These are phyloP conservation scores for Aspergillus fumigatus DNA, from an alignment of 2,329 filamentous ascomycete species.

Conservation along the genomic window DNA sequence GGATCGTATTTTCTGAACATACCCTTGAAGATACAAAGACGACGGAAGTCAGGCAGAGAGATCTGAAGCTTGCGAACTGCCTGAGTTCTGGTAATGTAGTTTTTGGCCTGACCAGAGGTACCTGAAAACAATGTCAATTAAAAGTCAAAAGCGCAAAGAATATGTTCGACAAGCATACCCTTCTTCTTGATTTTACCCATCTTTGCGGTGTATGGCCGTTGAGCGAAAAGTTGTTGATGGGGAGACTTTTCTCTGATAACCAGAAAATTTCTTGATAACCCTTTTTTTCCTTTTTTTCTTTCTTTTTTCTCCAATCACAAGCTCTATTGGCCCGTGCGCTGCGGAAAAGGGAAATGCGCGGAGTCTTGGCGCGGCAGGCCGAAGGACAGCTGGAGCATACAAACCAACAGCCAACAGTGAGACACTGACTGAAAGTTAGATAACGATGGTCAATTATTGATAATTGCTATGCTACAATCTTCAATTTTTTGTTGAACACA, in stretches of 20 bases:
- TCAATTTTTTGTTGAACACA: conserved; percentile 4
- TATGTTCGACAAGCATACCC: conserved; percentile 44
- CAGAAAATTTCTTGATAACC: conserved; percentile 35
- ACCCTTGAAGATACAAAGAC: conserved; percentile 98
- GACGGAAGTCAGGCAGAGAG: conserved; percentile 92
- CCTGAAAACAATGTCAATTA: conserved; percentile 42
- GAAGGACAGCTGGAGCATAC: conserved; percentile 16
- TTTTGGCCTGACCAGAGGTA: conserved; percentile 87
- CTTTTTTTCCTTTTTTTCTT: conserved; percentile 28
- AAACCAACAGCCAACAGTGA: background rate
- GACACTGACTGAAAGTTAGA: background rate
- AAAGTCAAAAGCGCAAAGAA: background rate
- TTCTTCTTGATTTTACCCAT: conserved; percentile 88
- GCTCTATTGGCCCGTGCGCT: conserved; percentile 29
- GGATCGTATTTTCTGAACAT: conserved; percentile 7
- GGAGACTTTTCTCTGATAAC: conserved; percentile 28
- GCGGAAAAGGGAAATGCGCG: conserved; percentile 20
- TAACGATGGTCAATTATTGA: background rate
- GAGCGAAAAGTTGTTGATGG: conserved; percentile 14
- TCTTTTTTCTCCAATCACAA: conserved; percentile 3
- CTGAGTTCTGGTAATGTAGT: conserved; percentile 96
- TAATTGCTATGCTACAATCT: conserved; percentile 5
- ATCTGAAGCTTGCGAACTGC: conserved; percentile 97
- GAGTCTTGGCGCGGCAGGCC: conserved; percentile 18
- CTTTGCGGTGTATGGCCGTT: conserved; percentile 23